Base-by-base conservation (phyloP, 176 grass and related monocot species). In the Oryza rufipogon region DNA sequence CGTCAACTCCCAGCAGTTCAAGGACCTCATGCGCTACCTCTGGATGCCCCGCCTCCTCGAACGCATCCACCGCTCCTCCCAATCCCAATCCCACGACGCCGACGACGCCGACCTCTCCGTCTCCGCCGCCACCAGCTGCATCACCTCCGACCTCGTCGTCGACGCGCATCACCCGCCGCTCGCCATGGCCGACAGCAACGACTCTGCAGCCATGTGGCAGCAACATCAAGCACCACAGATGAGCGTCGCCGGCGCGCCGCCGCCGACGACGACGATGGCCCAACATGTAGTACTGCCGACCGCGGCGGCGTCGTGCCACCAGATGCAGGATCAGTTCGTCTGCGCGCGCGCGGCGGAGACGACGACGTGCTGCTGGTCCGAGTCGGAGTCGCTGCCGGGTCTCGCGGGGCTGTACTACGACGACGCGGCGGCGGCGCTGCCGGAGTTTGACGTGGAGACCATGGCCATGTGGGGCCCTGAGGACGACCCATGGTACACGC, bases 1-100 rank as follows among this genome's bases (percentile, higher is more conserved):
- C 83, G 96, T 98, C 48, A 91, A 90, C 78, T 93, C 93, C 75
- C 91, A 95, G 89, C 87, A 69, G 23, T 98, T 98, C 87, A 92
- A 93, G 85, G 96, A 98, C 78, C 77, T 98, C 89, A 82, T 95
- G 83, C 83, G 87, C 0, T 85, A 91, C 93, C 73, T 93, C n/a
- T 98, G 96, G 96, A 93, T 98, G 86, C 96, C 96, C 1, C 91
- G 96, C 14, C 91, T 98, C 36, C 58, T 92, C 34, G 96, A 98
- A 86, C 91, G 93, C 65, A 89, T 94, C 80, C 68, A 39, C 15
- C 80, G 87, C 36, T 38, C 36, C 36, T 36, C 34, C 34, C 34
- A 36, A 36, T 36, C 34, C 34, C 36, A 6, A 38, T 38, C 36
- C 34, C 34, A 4, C 36, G 36, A 38, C 36, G 25, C 60, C 11